Evolutionary conservation across 2,329 filamentous ascomycete species (phyloP).

Genomic region (Hymenoscyphus salicellus): DNA sequence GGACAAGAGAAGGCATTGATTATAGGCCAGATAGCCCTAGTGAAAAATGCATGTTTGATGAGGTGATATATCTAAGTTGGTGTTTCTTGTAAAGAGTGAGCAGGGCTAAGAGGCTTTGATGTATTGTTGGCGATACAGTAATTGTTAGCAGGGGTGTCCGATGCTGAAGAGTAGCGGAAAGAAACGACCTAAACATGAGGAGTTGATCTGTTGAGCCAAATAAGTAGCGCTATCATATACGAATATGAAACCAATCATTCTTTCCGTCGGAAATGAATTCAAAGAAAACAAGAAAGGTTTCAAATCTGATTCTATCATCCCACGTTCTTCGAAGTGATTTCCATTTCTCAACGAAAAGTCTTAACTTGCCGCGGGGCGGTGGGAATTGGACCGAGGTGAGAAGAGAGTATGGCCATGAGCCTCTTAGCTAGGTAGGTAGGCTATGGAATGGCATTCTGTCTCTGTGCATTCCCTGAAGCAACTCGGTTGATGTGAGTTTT

Average conservation of each 20-base stretch:
- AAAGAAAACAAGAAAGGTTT: background rate
- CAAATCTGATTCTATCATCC: background rate
- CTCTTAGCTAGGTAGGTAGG: background rate
- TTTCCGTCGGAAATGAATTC: background rate
- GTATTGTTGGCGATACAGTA: background rate
- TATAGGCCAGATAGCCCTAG: slow-evolving; percentile 5
- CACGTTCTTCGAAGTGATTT: background rate
- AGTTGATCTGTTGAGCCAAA: background rate
- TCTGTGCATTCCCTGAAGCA: background rate
- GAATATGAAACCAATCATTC: background rate
- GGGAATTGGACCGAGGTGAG: background rate
- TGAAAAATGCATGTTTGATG: background rate
- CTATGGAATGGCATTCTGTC: background rate
- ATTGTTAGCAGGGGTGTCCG: background rate
- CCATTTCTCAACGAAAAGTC: background rate
- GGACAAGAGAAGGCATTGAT: slow-evolving; percentile 1
- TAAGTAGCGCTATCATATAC: background rate
- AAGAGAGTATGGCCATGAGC: background rate
- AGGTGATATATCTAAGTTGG: background rate
- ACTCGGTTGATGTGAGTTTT: background rate
- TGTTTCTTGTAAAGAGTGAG: background rate
- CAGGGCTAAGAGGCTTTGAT: background rate
- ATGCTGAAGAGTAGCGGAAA: background rate
- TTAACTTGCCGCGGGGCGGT: background rate
- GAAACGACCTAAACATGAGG: background rate